A percentile compares a stretch with the other conserved stretches of the same genome.
Conservation (phyloP, 768 basidiomycete species). For the Porpolomopsis calyptriformis region DNA sequence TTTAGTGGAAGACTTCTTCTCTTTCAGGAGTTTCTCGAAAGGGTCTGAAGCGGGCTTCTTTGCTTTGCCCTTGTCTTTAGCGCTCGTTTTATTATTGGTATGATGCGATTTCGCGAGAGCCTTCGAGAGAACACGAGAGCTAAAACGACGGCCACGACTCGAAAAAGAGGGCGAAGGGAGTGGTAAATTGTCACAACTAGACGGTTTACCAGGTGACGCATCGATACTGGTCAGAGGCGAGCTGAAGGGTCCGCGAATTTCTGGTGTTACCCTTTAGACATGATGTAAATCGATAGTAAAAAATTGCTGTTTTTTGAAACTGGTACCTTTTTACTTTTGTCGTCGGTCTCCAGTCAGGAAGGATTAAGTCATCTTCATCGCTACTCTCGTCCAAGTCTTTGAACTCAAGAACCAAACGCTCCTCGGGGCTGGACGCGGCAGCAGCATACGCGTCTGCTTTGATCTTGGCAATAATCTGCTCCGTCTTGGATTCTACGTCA, state of each 20-base stretch:
- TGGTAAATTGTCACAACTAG: not conserved
- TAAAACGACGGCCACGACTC: no score
- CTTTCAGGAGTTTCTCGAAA: constrained; percentile 42
- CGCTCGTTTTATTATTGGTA: not conserved
- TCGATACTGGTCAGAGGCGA: constrained; percentile 3
- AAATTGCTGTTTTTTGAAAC: not conserved
- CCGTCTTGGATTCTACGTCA: constrained; percentile 36
- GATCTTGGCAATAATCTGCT: constrained; percentile 51
- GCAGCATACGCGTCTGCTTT: constrained; percentile 49
- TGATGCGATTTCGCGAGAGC: not conserved
- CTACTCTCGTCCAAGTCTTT: constrained; percentile 46
- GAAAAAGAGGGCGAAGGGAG: not conserved
- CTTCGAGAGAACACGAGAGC: not conserved
- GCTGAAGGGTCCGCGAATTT: constrained; percentile 6
- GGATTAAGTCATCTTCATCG: constrained; percentile 24
- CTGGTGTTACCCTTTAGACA: not conserved
- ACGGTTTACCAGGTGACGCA: not conserved
- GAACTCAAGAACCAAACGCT: constrained; percentile 25
- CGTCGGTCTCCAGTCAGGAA: not conserved
- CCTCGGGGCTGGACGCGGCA: constrained; percentile 35
- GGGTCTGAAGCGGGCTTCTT: constrained; percentile 30
- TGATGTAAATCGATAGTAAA: not conserved
- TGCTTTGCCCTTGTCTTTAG: constrained; percentile 12
- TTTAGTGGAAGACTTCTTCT: constrained; percentile 34
- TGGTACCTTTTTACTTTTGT: not conserved